Conservation (phyloP, 2,329 filamentous ascomycete genomes). For the Nothomitra cinnamomea region DNA sequence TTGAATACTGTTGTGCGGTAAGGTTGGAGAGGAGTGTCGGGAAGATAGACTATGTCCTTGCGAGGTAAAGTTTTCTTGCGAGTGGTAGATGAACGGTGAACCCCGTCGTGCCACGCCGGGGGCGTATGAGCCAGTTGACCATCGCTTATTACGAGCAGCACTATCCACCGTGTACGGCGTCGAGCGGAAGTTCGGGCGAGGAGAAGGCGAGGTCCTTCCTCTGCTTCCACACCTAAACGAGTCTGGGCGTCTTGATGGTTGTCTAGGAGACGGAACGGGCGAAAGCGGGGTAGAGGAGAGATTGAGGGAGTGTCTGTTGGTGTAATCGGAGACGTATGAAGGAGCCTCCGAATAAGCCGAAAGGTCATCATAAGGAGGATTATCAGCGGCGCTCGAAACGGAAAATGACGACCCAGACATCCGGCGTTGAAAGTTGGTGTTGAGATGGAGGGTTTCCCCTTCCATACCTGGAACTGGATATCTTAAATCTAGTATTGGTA, state of each 20-base stretch:
- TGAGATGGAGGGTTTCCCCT: slow-evolving; percentile 32
- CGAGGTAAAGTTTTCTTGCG: slow-evolving; percentile 39
- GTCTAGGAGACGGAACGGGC: slow-evolving; percentile 52
- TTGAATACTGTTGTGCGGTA: slow-evolving; percentile 27
- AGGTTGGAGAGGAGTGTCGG: slow-evolving; percentile 33
- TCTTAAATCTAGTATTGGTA: slow-evolving; percentile 44
- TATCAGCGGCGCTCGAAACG: slow-evolving; percentile 47
- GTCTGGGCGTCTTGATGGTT: slow-evolving; percentile 34
- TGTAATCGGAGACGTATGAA: slow-evolving; percentile 37
- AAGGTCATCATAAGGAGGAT: slow-evolving; percentile 55
- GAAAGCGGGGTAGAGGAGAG: slow-evolving; percentile 54
- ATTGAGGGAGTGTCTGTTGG: slow-evolving; percentile 48
- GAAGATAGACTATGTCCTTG: slow-evolving; percentile 37
- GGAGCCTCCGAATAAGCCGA: slow-evolving; percentile 47
- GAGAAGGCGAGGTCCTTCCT: slow-evolving; percentile 54
- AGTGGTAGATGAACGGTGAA: slow-evolving; percentile 43
- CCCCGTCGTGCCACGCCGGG: slow-evolving; percentile 37
- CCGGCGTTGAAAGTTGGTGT: slow-evolving; percentile 39
- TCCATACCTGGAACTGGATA: slow-evolving; percentile 33
- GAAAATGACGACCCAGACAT: slow-evolving; percentile 61
- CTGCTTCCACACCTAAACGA: slow-evolving; percentile 37
- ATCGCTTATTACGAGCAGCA: slow-evolving; percentile 49
- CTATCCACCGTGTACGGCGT: slow-evolving; percentile 55
- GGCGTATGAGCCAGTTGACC: slow-evolving; percentile 61
- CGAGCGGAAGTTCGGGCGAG: slow-evolving; percentile 48